A percentile compares a stretch with the other conserved stretches of the same genome.
phyloP scores from a whole-genome alignment of 179 eudicot genomes.

The Sideroxylon spinosum region DNA sequence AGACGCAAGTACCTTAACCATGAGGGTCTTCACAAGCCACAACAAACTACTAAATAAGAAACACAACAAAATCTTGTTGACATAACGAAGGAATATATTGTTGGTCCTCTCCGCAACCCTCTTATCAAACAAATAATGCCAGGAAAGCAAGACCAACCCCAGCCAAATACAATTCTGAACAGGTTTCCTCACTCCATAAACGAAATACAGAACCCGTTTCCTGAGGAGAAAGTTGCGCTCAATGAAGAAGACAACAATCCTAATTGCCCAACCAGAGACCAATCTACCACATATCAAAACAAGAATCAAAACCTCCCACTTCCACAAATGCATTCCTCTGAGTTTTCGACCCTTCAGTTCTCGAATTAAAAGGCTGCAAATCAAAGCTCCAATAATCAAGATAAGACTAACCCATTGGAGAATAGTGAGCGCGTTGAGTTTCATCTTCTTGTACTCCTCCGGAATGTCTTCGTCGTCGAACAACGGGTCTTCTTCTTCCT shows the following conservation, averaged over 20 bases:
- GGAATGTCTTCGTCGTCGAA: constrained; percentile 66
- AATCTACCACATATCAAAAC: constrained; percentile 79
- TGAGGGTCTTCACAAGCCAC: constrained; percentile 58
- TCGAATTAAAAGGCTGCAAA: constrained; percentile 1
- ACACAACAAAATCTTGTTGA: constrained; percentile 45
- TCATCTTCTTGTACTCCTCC: constrained; percentile 28
- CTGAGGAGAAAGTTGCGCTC: constrained; percentile 58
- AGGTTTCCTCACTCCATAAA: constrained; percentile 54
- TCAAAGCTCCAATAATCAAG: constrained; percentile 8
- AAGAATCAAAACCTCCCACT: constrained; percentile 62
- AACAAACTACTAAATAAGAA: constrained; percentile 40
- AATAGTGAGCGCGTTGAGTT: constrained; percentile 8
- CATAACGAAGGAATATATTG: constrained; percentile 28
- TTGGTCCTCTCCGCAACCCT: constrained; percentile 25
- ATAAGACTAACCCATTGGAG: constrained; percentile 22
- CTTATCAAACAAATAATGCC: constrained; percentile 56
- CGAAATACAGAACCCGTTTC: constrained; percentile 63
- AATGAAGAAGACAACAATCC: constrained; percentile 48
- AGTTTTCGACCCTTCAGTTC: not conserved
- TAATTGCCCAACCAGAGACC: constrained; percentile 69
- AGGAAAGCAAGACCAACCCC: constrained; percentile 50
- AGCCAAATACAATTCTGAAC: constrained; percentile 80
- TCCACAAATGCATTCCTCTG: constrained; percentile 58
- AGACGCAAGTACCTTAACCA: constrained; percentile 67
- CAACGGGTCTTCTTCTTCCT: constrained; percentile 6